Percentiles rank a stretch among this genome's conserved stretches.
phyloP scores from a whole-genome alignment of 75 land plant species.

The Selaginella tamariscina region DNA sequence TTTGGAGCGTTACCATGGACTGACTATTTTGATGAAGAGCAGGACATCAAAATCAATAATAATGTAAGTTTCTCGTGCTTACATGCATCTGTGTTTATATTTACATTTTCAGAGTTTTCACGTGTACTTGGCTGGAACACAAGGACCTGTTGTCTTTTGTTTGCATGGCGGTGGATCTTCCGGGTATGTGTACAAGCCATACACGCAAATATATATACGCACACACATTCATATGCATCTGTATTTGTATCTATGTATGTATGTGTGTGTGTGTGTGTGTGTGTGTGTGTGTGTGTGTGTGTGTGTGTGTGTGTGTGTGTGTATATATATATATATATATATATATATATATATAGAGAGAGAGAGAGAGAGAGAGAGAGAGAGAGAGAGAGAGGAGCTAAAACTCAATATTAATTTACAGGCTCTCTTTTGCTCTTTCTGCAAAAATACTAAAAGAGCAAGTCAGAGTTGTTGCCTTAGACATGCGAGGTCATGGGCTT shows the following conservation, averaged over 20 bases:
- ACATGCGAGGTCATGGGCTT: slow-evolving; percentile 87
- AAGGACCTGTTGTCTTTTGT: slow-evolving; percentile 90
- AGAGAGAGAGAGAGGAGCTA: too few species aligned
- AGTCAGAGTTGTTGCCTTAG: slow-evolving; percentile 83
- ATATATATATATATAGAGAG: too few species aligned
- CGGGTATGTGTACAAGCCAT: slow-evolving; percentile 41
- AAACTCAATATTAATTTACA: too few species aligned
- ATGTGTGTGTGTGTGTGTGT: too few species aligned
- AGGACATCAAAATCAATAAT: slow-evolving; percentile 48
- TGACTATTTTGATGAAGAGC: slow-evolving; percentile 66
- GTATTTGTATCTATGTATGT: too few species aligned
- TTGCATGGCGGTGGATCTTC: slow-evolving; percentile 98
- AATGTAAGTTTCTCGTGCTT: slow-evolving; percentile 36
- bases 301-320: too few species aligned
- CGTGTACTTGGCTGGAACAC: slow-evolving; percentile 71
- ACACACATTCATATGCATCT: too few species aligned
- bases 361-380: too few species aligned
- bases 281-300: too few species aligned
- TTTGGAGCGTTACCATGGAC: slow-evolving; percentile 62
- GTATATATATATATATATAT: too few species aligned
- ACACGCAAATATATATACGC: too few species aligned
- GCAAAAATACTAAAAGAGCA: slow-evolving; percentile 68
- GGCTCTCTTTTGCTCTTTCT: slow-evolving; percentile 83
- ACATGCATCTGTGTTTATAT: slow-evolving; percentile 6
- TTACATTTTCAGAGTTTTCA: slow-evolving; percentile 56